Evolutionary conservation across 1,139 yeast genomes (phyloP).

Genomic region (Zygoascus meyerae): DNA sequence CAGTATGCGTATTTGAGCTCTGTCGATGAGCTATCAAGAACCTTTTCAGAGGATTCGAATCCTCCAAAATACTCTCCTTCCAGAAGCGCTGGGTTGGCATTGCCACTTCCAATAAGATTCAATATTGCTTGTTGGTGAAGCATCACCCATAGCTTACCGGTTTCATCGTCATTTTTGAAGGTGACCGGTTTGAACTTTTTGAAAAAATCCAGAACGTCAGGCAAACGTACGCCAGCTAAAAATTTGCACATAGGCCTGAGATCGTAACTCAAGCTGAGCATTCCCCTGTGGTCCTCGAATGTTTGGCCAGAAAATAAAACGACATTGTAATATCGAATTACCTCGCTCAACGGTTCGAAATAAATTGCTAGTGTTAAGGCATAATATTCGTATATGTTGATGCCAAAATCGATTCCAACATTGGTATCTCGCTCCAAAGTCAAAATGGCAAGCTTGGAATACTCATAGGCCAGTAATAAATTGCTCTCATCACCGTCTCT

Average conservation of each 20-base stretch:
- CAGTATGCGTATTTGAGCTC: constrained; percentile 25
- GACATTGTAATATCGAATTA: constrained; percentile 33
- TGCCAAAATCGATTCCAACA: constrained; percentile 38
- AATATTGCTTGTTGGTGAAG: constrained; percentile 26
- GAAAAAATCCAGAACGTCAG: constrained; percentile 24
- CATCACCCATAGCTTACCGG: constrained; percentile 29
- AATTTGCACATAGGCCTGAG: constrained; percentile 30
- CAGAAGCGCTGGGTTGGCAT: constrained; percentile 23
- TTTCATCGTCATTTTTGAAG: constrained; percentile 24
- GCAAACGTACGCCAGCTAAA: constrained; percentile 29
- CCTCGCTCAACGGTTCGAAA: constrained; percentile 41
- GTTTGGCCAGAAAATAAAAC: constrained; percentile 29
- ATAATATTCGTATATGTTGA: constrained; percentile 43
- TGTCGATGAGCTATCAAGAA: constrained; percentile 18
- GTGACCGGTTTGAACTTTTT: constrained; percentile 25
- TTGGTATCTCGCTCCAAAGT: constrained; percentile 38
- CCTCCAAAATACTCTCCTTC: constrained; percentile 24
- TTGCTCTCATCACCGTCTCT: constrained; percentile 34
- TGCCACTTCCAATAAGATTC: constrained; percentile 25
- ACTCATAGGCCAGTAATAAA: constrained; percentile 37
- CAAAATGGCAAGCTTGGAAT: constrained; percentile 39
- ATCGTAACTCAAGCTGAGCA: constrained; percentile 26
- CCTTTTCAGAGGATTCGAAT: constrained; percentile 14
- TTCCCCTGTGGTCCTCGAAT: constrained; percentile 27
- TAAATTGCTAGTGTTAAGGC: constrained; percentile 42